phyloP scores from a whole-genome alignment of 306 rosid genomes.

The Casuarina cunninghamiana region DNA sequence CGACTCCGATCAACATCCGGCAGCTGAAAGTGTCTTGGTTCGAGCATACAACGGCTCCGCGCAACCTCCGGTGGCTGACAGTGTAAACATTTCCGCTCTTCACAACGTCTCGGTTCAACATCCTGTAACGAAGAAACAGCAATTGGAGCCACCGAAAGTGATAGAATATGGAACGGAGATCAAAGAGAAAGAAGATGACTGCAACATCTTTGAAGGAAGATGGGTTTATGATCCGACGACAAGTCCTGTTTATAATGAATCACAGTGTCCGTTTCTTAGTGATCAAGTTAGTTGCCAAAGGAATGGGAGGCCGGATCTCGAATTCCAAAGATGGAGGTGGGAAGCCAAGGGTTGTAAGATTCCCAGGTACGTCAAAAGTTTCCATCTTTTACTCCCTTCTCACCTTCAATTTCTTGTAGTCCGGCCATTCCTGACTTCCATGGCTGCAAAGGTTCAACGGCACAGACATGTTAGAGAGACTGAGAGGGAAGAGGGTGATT shows the following conservation, averaged over 20 bases:
- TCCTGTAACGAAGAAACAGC: background rate
- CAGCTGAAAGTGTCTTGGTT: background rate
- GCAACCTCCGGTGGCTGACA: no score
- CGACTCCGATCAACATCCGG: background rate
- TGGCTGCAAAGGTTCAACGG: conserved; percentile 31
- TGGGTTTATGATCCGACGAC: conserved; percentile 40
- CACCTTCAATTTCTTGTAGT: background rate
- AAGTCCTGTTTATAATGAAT: conserved; percentile 31
- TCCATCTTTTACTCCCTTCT: background rate
- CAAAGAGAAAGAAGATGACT: conserved; percentile 14
- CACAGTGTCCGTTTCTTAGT: conserved; percentile 46
- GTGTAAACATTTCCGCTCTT: background rate
- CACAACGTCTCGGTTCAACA: background rate
- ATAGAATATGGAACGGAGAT: background rate
- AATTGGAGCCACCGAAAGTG: background rate
- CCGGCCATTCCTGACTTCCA: background rate
- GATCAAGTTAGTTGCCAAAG: conserved; percentile 50
- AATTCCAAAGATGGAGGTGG: conserved; percentile 53
- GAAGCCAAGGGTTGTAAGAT: conserved; percentile 39
- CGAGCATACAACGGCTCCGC: no score
- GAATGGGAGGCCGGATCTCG: conserved; percentile 45
- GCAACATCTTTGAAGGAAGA: conserved; percentile 45
- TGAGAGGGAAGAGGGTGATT: conserved; percentile 43
- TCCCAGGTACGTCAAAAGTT: conserved; percentile 32
- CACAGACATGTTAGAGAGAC: conserved; percentile 42